Conservation (phyloP, 2,329 filamentous ascomycete genomes). For the Macrophomina pseudophaseolina region DNA sequence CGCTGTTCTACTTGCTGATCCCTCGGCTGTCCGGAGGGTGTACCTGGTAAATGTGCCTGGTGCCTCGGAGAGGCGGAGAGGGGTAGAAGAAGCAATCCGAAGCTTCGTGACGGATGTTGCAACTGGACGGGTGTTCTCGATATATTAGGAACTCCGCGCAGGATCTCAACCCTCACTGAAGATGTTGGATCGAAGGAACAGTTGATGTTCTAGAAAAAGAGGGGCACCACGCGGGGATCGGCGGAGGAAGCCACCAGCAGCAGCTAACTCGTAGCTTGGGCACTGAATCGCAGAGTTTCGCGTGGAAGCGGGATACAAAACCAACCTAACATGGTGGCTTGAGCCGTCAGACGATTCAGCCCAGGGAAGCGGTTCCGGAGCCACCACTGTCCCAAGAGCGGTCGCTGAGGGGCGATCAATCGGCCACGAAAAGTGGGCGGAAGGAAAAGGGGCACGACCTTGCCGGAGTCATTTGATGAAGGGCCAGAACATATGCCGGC, state of each 20-base stretch:
- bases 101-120: not conserved
- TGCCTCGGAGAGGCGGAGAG: not conserved
- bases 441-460: constrained; percentile 21
- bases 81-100: not conserved
- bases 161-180: not conserved
- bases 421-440: constrained; percentile 23
- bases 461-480: constrained; percentile 25
- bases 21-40: not conserved
- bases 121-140: not conserved
- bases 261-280: constrained; percentile 13
- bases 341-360: constrained; percentile 28
- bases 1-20: constrained; percentile 2
- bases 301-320: constrained; percentile 42
- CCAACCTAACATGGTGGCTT: constrained; percentile 36
- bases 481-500: constrained; percentile 24
- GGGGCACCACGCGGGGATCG: constrained; percentile 21
- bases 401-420: constrained; percentile 19
- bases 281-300: constrained; percentile 35
- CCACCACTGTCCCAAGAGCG: constrained; percentile 24
- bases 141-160: not conserved
- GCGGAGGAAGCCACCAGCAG: constrained; percentile 14
- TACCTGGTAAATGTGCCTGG: not conserved
- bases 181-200: constrained; percentile 6
- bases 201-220: constrained; percentile 23
- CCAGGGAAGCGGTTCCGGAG: constrained; percentile 21